Evolutionary conservation across 179 eudicot species (phyloP), one percentile per base, ranked within the genome.

Genomic region (Actinidia arguta): DNA sequence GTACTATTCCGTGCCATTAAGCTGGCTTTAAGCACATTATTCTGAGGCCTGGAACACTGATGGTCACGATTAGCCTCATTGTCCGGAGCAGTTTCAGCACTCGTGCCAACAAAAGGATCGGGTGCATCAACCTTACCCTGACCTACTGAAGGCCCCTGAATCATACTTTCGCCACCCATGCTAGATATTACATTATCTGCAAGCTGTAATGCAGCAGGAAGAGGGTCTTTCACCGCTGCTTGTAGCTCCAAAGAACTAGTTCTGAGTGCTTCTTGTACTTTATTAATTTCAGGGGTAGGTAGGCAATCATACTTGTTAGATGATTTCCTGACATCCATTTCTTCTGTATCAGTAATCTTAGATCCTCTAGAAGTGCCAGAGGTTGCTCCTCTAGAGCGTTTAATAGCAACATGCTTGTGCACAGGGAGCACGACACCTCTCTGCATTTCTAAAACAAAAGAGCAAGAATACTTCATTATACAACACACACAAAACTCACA

Each of bases 1-100:
- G 93, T 84, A 20, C 75, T 76, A 82, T 94, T 90, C 36, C 87
- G 85, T 52, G 86, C 89, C 95, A 91, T 89, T 82, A 92, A 80
- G 90, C 85, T 89, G 78, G 87, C 84, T 81, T 77, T 88, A 20
- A 85, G 82, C 58, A 25, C 78, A 78, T 79, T 73, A 13, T 74
- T 70, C 71, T 75, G 84, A 68, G 51, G 69, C 69, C 70, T 71
- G 14, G 39, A 25, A 74, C 24, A 14, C 4, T 78, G 78, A 72
- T 73, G 46, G 14, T 67, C 54, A 0, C 46, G 31, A 55, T 83
- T 63, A 22, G 9, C 70, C 50, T 59, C 83, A 72, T 75, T 72
- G 58, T 27, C 83, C 71, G 20, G 71, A 75, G 63, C 81, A 73
- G 75, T 86, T 72, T 85, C 83, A 31, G 82, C 16, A 31, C 58